phyloP scores from a whole-genome alignment of 2,329 filamentous ascomycete genomes.

The Ceratocystis cacaofunesta region DNA sequence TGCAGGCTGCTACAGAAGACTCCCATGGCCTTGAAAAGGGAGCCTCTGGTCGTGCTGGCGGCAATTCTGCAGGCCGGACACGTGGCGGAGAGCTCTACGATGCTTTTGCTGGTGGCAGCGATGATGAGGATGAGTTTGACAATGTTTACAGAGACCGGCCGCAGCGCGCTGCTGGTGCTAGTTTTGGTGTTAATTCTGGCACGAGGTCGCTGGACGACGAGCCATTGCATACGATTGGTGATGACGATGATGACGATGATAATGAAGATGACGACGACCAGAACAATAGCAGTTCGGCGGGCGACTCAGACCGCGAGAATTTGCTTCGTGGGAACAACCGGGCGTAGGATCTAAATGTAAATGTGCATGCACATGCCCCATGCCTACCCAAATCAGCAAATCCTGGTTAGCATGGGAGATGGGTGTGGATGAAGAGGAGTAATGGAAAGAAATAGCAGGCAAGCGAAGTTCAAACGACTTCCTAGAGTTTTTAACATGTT shows the following conservation, averaged over 20 bases:
- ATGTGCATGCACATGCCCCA: neutral
- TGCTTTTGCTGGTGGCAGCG: slow-evolving; percentile 78
- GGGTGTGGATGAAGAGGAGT: neutral
- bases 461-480: neutral
- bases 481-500: neutral
- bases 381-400: neutral
- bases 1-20: slow-evolving; percentile 61
- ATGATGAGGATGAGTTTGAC: slow-evolving; percentile 40
- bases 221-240: slow-evolving; percentile 17
- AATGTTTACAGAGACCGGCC: slow-evolving; percentile 29
- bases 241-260: slow-evolving; percentile 20
- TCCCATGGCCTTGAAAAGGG: slow-evolving; percentile 34
- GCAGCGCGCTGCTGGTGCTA: neutral
- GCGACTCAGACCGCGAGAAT: slow-evolving; percentile 25
- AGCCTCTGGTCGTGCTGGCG: slow-evolving; percentile 14
- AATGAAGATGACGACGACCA: slow-evolving; percentile 23
- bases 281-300: slow-evolving; percentile 30
- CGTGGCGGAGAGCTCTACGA: slow-evolving; percentile 88
- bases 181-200: neutral
- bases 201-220: slow-evolving; percentile 6
- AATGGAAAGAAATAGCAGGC: neutral
- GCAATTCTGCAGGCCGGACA: slow-evolving; percentile 31
- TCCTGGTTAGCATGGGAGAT: neutral
- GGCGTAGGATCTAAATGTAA: neutral
- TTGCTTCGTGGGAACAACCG: slow-evolving; percentile 15